These are phyloP conservation scores for Sarocladium brachiariae DNA, from an alignment of 2,329 filamentous ascomycete genomes.

Conservation along the genomic window DNA sequence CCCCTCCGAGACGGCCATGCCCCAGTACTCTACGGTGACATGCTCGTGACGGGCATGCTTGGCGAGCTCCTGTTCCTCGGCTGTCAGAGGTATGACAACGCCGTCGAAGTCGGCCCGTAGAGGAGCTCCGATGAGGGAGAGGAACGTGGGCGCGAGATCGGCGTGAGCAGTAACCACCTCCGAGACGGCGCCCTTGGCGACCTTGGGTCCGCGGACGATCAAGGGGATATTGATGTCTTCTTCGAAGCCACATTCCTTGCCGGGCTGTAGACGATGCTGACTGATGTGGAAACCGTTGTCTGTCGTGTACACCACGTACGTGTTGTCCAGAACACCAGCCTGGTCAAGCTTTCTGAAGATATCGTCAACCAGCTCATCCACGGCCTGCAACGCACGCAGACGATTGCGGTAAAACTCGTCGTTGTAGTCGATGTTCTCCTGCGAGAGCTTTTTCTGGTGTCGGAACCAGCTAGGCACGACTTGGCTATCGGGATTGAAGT, in stretches of 20 bases:
- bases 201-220: conserved; percentile 39
- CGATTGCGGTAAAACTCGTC: conserved; percentile 34
- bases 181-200: conserved; percentile 28
- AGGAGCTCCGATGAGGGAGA: conserved; percentile 25
- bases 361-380: conserved; percentile 38
- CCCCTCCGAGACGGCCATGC: conserved; percentile 23
- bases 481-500: conserved; percentile 55
- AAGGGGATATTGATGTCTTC: conserved; percentile 45
- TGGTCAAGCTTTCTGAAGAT: conserved; percentile 27
- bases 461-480: conserved; percentile 38
- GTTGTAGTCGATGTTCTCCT: conserved; percentile 25
- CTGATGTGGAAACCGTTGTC: conserved; percentile 49
- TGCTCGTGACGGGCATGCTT: conserved; percentile 33
- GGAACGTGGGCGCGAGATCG: conserved; percentile 48
- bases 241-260: conserved; percentile 43
- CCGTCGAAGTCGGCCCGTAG: conserved; percentile 44
- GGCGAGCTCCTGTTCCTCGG: conserved; percentile 18
- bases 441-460: conserved; percentile 26
- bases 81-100: conserved; percentile 32
- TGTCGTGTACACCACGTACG: conserved; percentile 45
- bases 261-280: conserved; percentile 44
- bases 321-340: conserved; percentile 29
- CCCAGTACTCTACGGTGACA: conserved; percentile 47
- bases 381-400: conserved; percentile 35
- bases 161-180: conserved; percentile 42